phyloP scores from a whole-genome alignment of 805 yeast species.

The Blastobotrys americana region DNA sequence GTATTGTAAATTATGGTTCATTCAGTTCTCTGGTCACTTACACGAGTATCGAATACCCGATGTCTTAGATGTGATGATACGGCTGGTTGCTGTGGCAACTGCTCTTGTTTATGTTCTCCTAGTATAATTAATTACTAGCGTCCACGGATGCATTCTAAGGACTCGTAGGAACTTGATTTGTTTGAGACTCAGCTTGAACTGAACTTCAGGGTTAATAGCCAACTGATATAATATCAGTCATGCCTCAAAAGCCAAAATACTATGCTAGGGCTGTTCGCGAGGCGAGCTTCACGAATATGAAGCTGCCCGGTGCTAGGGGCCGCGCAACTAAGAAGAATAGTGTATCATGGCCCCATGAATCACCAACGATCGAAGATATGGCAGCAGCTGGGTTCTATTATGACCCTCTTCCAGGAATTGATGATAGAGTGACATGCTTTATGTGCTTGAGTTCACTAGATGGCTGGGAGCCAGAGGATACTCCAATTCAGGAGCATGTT shows the following conservation, averaged over 20 bases:
- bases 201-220: no score
- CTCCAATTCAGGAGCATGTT: constrained; percentile 45
- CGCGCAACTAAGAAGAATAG: constrained; percentile 15
- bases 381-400: constrained; percentile 57
- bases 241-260: constrained; percentile 6
- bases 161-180: no score
- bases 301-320: constrained; percentile 13
- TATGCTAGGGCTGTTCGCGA: constrained; percentile 14
- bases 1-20: no score
- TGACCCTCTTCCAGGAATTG: constrained; percentile 41
- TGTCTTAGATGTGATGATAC: no score
- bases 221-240: no score
- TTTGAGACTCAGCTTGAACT: no score
- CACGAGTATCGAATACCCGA: no score
- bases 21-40: no score
- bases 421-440: constrained; percentile 51
- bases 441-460: constrained; percentile 48
- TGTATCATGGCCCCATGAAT: constrained; percentile 22
- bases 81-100: no score
- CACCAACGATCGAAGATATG: constrained; percentile 31
- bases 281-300: constrained; percentile 12
- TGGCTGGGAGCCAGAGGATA: constrained; percentile 52
- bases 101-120: no score
- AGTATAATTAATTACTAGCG: background rate
- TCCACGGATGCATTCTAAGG: background rate